These are phyloP conservation scores for Eutrema japonicum DNA, from an alignment of 345 rosid genomes.

Conservation along the genomic window DNA sequence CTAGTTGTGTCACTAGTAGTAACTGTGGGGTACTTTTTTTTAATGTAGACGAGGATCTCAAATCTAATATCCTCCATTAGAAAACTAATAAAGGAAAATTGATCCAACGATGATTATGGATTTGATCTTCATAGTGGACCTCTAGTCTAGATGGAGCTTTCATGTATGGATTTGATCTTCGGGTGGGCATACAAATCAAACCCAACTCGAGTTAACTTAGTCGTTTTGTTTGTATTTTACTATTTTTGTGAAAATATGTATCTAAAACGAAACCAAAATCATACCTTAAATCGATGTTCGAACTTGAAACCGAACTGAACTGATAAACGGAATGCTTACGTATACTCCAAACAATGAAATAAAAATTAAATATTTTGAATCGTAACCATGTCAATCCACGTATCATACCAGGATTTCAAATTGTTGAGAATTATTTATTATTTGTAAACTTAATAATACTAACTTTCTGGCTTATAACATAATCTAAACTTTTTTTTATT, in stretches of 20 bases:
- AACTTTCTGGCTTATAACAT: background rate
- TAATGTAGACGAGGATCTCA: background rate
- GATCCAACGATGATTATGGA: background rate
- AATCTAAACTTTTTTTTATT: background rate
- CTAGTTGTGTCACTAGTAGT: background rate
- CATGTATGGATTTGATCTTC: no score
- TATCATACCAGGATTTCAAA: background rate
- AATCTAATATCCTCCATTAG: background rate
- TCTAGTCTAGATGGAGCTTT: no score
- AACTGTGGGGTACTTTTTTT: background rate
- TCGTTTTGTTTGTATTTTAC: no score
- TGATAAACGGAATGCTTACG: background rate
- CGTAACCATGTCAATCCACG: background rate
- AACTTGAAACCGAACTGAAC: background rate
- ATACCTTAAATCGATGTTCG: no score
- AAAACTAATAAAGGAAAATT: no score
- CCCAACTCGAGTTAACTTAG: no score
- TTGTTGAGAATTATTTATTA: background rate
- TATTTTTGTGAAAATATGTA: no score
- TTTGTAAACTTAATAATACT: background rate
- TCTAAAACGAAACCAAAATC: no score
- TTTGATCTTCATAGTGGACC: no score
- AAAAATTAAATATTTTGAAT: background rate
- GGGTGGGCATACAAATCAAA: no score
- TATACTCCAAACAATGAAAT: background rate